Base-by-base conservation (phyloP, 805 yeast species). In the Cyberlindnera amylophila region DNA sequence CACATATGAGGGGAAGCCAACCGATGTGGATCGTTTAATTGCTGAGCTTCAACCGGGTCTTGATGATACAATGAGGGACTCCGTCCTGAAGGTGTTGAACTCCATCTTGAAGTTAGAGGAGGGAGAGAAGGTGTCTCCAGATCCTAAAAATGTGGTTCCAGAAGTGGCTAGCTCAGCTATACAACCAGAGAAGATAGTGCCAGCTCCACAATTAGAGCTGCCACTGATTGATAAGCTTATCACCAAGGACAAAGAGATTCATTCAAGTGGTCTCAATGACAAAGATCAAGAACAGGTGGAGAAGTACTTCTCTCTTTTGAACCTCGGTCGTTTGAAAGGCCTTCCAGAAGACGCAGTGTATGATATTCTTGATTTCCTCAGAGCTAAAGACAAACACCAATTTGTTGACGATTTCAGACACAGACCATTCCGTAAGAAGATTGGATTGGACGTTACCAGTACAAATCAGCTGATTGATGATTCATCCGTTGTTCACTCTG, bases 381-480 rank as follows among this genome's bases (percentile, higher is more conserved):
- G 39, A n/a, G 34, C 52, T 7, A 31, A 38, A 15, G 52, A 48
- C 27, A 42, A 45, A 27, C 49, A 45, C 26, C 52, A 45, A 19
- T 40, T 33, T 19, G 28, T 48, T 18, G 46, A 48, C 24, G 41
- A 48, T 13, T 49, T 30, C 36, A 38, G 47, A 30, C 45, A 43
- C 13, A 32, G 50, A 19, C 46, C 47, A 1, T 49, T 36, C 34
- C 31, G 34, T 3, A 43, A 46, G 32, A 39, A 43, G 16, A 31
- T 44, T 39, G 50, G 39, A 3, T 33, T 46, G 32, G 46, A 44
- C 14, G 43, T 46, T 14, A 41, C 52, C 2, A 38, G 27, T 13
- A 16, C 24, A 9, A 21, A 21, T 6, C 24, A 21, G 24, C 24
- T 6, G 24, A 6, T 21, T 21, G 9, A 21, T 21, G 24, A 21